Base-by-base conservation (phyloP, 108 stramenopile genomes). In the Skeletonema marinoi region DNA sequence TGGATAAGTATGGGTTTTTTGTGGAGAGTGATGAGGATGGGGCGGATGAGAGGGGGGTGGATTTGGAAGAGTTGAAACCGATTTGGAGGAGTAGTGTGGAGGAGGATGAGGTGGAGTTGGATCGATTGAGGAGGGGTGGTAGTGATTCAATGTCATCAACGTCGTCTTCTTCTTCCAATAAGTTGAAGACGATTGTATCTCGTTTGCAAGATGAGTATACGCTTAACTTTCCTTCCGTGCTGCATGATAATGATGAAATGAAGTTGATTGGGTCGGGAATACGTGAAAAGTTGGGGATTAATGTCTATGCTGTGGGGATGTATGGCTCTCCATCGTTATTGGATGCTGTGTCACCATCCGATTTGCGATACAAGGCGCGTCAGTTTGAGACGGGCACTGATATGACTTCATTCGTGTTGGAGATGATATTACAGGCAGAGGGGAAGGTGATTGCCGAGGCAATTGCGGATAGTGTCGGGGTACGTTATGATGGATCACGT, bases 1-100 rank as follows among this genome's bases (percentile, higher is more conserved):
- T 74, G 32, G 73, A 54, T 66, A 74, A 74, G 64, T 74, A 74
- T 74, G 74, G 74, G 29, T 74, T 74, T 29, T 74, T 74, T 54
- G 17, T 66, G 11, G 65, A 39, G 33, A 35, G 19, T 9, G 65
- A 74, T 56, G 33, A 36, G 3, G 50, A 51, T 56, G 54, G 21
- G 16, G 54, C 21, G 16, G 73, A 48, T 35, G 74, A 74, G 32
- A 38, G 65, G 13, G 25, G 17, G 11, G 46, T 74, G 13, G 65
- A 66, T 66, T 74, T 65, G 74, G 65, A 54, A 4, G 32, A 16
- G 65, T 56, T 44, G 25, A 35, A 59, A 21, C 62, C 64, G 11
- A n/a, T 31, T 14, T 65, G 48, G 54, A 31, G 36, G 3, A 74
- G 36, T 30, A 33, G 50, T 33, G 17, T 69, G 2, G 68, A 69